Percentiles rank a stretch among this genome's conserved stretches.
These are phyloP conservation scores for Erythrophleum fordii DNA, from an alignment of 306 rosid species.

Conservation along the genomic window DNA sequence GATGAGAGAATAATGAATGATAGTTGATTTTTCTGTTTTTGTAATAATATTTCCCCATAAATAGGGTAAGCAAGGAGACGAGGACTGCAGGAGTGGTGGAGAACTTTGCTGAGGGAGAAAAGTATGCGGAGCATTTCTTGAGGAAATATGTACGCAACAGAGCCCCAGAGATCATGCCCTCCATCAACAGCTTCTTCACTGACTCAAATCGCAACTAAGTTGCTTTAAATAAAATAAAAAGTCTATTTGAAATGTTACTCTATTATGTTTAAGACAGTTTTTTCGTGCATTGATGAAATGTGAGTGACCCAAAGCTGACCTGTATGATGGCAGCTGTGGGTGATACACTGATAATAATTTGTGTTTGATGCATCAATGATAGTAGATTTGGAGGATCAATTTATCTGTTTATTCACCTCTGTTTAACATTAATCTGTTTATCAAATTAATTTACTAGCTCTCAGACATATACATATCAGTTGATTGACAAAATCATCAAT, in stretches of 20 bases:
- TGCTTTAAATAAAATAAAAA: constrained; percentile 17
- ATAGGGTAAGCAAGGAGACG: constrained; percentile 77
- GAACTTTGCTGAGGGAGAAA: constrained; percentile 74
- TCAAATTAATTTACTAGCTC: background rate
- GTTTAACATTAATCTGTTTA: background rate
- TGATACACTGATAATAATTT: constrained; percentile 33
- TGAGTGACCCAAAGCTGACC: constrained; percentile 26
- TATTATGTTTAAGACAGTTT: background rate
- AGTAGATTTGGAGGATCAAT: background rate
- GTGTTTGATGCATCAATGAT: constrained; percentile 31
- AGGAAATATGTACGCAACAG: constrained; percentile 70
- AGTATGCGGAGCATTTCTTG: constrained; percentile 61
- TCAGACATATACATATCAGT: background rate
- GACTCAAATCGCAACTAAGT: constrained; percentile 68
- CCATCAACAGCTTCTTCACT: constrained; percentile 64
- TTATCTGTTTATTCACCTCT: background rate
- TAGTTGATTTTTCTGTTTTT: constrained; percentile 1
- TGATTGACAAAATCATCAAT: background rate
- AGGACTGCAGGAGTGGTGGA: constrained; percentile 90
- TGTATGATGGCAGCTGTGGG: constrained; percentile 28
- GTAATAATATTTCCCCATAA: background rate
- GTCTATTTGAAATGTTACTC: constrained; percentile 21
- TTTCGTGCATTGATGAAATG: constrained; percentile 26
- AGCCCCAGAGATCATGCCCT: constrained; percentile 77
- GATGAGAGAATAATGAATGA: constrained; percentile 3